A percentile compares a stretch with the other conserved stretches of the same genome.
Conservation (phyloP, 1,284 basidiomycete genomes). For the Pseudozyma tsukubaensis region DNA sequence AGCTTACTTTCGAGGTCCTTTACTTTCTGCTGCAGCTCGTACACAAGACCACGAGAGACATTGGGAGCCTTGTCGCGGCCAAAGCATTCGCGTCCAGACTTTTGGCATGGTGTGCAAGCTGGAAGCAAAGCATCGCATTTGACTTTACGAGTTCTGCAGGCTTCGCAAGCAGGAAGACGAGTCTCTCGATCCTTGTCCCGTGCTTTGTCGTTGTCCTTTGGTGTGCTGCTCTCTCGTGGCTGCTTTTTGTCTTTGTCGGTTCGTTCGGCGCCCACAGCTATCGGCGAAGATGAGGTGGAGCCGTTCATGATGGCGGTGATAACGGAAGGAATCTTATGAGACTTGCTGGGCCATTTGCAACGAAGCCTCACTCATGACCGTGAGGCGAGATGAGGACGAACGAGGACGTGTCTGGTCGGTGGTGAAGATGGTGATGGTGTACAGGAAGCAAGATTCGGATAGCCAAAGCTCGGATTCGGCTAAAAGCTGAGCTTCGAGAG, state of each 20-base stretch:
- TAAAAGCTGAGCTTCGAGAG: too few species aligned
- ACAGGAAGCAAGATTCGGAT: background rate
- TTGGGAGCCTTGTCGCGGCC: conserved; percentile 45
- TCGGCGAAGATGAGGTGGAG: conserved; percentile 14
- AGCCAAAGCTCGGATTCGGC: background rate
- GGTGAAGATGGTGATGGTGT: conserved; percentile 10
- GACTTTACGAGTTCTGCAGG: conserved; percentile 40
- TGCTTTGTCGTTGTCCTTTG: conserved; percentile 22
- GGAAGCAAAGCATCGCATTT: conserved; percentile 50
- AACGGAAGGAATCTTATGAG: too few species aligned
- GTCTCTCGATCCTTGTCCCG: conserved; percentile 33
- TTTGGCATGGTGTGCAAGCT: conserved; percentile 46
- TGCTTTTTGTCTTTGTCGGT: conserved; percentile 19
- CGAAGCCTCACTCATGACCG: background rate
- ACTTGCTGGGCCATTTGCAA: too few species aligned
- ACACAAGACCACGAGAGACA: conserved; percentile 41
- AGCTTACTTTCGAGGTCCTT: conserved; percentile 41
- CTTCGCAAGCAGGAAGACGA: conserved; percentile 45
- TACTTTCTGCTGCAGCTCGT: conserved; percentile 47
- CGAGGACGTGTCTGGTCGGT: conserved; percentile 4
- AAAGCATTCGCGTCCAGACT: conserved; percentile 39
- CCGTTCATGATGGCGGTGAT: background rate
- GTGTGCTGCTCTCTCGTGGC: conserved; percentile 8
- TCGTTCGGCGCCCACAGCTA: background rate
- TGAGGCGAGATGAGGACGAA: background rate